Conservation (phyloP, 768 basidiomycete species). For the Mycena latifolia region DNA sequence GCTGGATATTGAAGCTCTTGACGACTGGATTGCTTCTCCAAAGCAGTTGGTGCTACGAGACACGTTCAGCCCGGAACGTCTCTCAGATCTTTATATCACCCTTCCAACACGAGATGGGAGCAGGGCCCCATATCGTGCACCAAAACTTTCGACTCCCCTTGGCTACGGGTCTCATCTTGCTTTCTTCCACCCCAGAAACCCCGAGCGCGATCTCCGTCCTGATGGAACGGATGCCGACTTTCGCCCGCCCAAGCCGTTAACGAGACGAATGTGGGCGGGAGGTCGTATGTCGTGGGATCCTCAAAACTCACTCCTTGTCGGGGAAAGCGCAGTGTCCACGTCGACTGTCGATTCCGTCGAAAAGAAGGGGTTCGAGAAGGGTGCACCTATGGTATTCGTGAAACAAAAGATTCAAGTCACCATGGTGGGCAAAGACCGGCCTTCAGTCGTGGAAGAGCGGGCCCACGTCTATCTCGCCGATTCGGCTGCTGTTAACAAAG, state of each 20-base stretch:
- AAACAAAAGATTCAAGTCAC: slow-evolving; percentile 70
- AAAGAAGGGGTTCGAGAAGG: slow-evolving; percentile 75
- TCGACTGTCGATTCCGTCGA: slow-evolving; percentile 63
- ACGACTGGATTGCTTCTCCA: slow-evolving; percentile 66
- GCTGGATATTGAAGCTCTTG: slow-evolving; percentile 43
- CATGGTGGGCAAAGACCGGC: slow-evolving; percentile 54
- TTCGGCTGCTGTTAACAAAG: slow-evolving; percentile 43
- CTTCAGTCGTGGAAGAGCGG: slow-evolving; percentile 72
- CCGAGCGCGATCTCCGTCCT: slow-evolving; percentile 64
- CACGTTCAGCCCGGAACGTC: slow-evolving; percentile 63
- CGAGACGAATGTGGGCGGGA: slow-evolving; percentile 86
- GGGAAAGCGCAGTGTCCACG: slow-evolving; percentile 60
- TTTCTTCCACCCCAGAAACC: slow-evolving; percentile 78
- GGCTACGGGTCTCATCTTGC: slow-evolving; percentile 77
- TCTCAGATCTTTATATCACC: slow-evolving; percentile 77
- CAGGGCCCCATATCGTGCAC: slow-evolving; percentile 54
- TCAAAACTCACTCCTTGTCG: slow-evolving; percentile 61
- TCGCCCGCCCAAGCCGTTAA: slow-evolving; percentile 79
- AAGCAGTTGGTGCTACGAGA: slow-evolving; percentile 62
- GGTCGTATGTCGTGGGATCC: slow-evolving; percentile 75
- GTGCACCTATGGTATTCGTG: slow-evolving; percentile 80
- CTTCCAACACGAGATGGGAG: slow-evolving; percentile 80
- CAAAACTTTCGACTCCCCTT: slow-evolving; percentile 57
- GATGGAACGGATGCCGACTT: slow-evolving; percentile 83
- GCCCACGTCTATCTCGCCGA: slow-evolving; percentile 73